Evolutionary conservation across 2,329 filamentous ascomycete genomes (phyloP), one percentile per base, ranked within the genome.

Genomic region (Colletotrichum tabaci): DNA sequence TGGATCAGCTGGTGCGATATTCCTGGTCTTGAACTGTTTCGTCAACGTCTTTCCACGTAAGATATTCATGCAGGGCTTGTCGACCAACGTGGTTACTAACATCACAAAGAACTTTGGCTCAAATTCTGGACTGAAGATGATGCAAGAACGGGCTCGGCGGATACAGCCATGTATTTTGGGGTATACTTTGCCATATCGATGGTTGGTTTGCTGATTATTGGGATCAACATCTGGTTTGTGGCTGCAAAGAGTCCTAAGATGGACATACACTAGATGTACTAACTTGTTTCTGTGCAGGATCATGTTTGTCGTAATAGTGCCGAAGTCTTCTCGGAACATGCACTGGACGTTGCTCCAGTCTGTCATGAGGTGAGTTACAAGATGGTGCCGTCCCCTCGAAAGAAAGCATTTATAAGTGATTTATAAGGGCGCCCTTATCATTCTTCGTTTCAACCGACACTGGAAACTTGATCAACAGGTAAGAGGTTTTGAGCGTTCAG

Each of bases 161-260:
- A 71, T 21, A 76, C 75, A 23, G 70, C 66, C n/a, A 79, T 75
- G 52, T 81, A 80, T 50, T 74, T 79, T 23, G 78, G 78, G 2
- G 50, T 80, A 0, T 72, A 53, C 23, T 47, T 60, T 0, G 55
- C 52, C 1, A 68, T 69, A 12, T 5, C 66, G 77, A 0, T 56
- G 7, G 13, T 66, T 2, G 63, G 63, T 1, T 52, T 71, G 7
- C 12, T 61, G 2, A n/a, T 56, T 16, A 61, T 61, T 16, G 67
- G 63, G 4, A 21, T 61, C 1, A 55, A 67, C 7, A 56, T 71
- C 13, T 71, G 63, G 67, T 61, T 40, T 9, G 63, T 61, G 3
- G 9, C 42, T 2, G 16, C 26, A 61, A 3, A 2, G 5, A 18
- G 30, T 30, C 30, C 9, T 26, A n/a, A 15, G 1, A 2, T 2